phyloP scores from a whole-genome alignment of 2,329 filamentous ascomycete genomes.

The Remersonia thermophila region DNA sequence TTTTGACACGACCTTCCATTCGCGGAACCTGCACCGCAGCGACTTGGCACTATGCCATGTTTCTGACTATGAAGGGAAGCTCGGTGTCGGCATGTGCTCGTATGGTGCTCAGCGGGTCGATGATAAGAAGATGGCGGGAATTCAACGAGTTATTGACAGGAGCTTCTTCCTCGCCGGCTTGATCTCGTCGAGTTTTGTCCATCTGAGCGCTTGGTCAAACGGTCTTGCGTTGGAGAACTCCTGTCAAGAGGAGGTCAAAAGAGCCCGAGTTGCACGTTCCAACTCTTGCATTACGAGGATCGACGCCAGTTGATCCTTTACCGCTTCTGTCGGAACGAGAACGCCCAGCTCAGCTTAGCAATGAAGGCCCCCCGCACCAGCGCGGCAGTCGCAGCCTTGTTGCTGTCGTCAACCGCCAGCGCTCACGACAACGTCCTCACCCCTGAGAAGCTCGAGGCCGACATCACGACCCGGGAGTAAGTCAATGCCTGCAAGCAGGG shows the following conservation, averaged over 20 bases:
- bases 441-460: constrained; percentile 27
- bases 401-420: constrained; percentile 9
- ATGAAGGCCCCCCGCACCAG: constrained; percentile 8
- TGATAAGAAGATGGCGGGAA: constrained; percentile 2
- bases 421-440: constrained; percentile 26
- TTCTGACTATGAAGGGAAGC: neutral
- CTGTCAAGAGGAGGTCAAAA: too few species aligned
- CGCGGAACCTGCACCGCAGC: constrained; percentile 1
- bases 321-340: neutral
- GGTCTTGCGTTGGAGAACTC: too few species aligned
- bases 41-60: constrained; percentile 4
- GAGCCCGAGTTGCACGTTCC: neutral
- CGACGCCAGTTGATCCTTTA: neutral
- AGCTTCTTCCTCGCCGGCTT: neutral
- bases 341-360: neutral
- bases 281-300: neutral
- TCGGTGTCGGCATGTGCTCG: neutral
- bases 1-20: constrained; percentile 1
- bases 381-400: constrained; percentile 1
- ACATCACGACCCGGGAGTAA: constrained; percentile 28
- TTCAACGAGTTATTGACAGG: neutral
- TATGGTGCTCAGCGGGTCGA: neutral
- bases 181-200: too few species aligned
- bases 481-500: constrained; percentile 5
- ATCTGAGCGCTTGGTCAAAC: too few species aligned